These are phyloP conservation scores for Onygena corvina DNA, from an alignment of 2,329 filamentous ascomycete genomes.

Conservation along the genomic window DNA sequence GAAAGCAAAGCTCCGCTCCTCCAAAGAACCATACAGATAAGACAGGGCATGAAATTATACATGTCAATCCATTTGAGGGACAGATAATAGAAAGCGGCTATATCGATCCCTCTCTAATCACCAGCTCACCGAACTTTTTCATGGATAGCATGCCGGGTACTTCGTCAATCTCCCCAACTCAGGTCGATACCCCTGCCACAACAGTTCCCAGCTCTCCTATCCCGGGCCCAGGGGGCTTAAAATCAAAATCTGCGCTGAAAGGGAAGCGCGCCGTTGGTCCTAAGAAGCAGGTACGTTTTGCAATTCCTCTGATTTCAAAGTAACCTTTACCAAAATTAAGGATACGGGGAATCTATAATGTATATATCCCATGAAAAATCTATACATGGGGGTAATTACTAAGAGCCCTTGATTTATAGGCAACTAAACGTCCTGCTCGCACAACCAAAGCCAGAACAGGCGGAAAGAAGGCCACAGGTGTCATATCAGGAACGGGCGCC, in stretches of 20 bases:
- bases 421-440: not conserved
- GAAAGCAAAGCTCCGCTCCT: not conserved
- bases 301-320: not conserved
- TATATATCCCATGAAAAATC: not conserved
- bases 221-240: not conserved
- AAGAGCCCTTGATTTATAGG: not conserved
- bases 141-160: too few species aligned
- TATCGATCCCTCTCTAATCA: not conserved
- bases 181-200: not conserved
- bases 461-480: not conserved
- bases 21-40: not conserved
- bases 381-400: not conserved
- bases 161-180: not conserved
- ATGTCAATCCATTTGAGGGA: not conserved
- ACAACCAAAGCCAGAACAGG: not conserved
- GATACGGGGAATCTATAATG: not conserved
- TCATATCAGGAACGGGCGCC: not conserved
- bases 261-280: not conserved
- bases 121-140: not conserved
- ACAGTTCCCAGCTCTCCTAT: not conserved
- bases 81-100: not conserved
- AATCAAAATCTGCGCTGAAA: not conserved
- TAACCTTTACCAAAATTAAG: not conserved
- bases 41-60: not conserved
- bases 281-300: slow-evolving; percentile 6